Percentiles rank a stretch among this genome's conserved stretches.
These are phyloP conservation scores for Carex sylvatica DNA, from an alignment of 202 grass and related monocot genomes.

Conservation along the genomic window DNA sequence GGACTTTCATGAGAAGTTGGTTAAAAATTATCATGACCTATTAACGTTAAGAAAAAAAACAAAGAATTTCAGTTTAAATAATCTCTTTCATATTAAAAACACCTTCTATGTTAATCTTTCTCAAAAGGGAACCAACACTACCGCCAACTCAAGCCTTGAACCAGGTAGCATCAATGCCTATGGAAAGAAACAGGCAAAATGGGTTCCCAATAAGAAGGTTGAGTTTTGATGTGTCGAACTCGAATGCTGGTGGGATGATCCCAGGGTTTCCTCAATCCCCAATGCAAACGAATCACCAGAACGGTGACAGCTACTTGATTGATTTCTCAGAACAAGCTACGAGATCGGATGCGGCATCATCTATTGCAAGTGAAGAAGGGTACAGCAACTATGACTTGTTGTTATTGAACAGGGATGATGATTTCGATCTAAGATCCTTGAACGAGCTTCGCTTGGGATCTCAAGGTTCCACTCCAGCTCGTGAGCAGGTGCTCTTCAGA, in stretches of 20 bases:
- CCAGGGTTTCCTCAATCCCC: not conserved
- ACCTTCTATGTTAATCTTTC: not conserved
- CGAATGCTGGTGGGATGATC: no score
- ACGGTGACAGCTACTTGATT: not conserved
- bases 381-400: not conserved
- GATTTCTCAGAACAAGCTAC: not conserved
- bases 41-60: no score
- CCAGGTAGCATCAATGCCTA: not conserved
- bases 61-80: not conserved
- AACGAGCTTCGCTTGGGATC: not conserved
- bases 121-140: not conserved
- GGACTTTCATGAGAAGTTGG: no score
- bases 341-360: not conserved
- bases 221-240: not conserved
- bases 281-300: not conserved
- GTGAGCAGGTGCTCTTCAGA: not conserved
- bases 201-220: no score
- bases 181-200: not conserved
- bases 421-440: not conserved
- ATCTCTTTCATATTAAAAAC: not conserved
- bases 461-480: not conserved
- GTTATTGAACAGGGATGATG: no score
- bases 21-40: no score
- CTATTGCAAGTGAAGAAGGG: constrained; percentile 1
- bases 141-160: not conserved